These are phyloP conservation scores for Fusarium sp. DNA, from an alignment of 2,329 filamentous ascomycete genomes.

Conservation along the genomic window DNA sequence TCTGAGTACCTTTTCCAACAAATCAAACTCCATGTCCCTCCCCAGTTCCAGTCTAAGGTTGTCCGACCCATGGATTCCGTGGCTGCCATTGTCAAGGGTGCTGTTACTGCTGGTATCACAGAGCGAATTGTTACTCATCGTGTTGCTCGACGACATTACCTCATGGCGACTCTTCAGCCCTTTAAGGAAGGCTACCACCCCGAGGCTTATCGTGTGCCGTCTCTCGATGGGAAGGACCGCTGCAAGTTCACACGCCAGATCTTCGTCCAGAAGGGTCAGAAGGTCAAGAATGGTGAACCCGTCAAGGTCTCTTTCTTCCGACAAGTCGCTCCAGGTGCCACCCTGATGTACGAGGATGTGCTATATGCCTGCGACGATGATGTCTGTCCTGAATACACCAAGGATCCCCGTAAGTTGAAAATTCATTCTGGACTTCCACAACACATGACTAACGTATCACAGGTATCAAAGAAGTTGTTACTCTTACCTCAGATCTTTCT, in stretches of 20 bases:
- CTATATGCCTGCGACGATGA: conserved; percentile 98
- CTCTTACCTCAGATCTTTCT: conserved; percentile 93
- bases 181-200: conserved; percentile 99
- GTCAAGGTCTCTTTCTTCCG: conserved; percentile 99
- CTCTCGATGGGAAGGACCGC: conserved; percentile 93
- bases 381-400: conserved; percentile 97
- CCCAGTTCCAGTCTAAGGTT: conserved; percentile 98
- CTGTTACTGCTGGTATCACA: conserved; percentile 96
- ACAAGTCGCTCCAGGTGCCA: conserved; percentile 95
- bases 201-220: conserved; percentile 96
- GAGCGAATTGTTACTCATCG: conserved; percentile 96
- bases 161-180: conserved; percentile 98
- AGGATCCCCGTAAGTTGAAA: conserved; percentile 89
- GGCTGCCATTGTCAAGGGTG: conserved; percentile 97
- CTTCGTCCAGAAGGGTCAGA: conserved; percentile 97
- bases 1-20: conserved; percentile 99
- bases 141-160: conserved; percentile 95
- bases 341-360: conserved; percentile 99
- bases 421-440: background rate
- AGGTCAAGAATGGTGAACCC: conserved; percentile 98
- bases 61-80: conserved; percentile 99
- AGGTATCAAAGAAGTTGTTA: conserved; percentile 99
- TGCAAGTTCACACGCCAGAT: conserved; percentile 99
- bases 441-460: conserved; percentile 41
- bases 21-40: conserved; percentile 97